A percentile compares a stretch with the other conserved stretches of the same genome.
phyloP scores from a whole-genome alignment of 805 yeast genomes.

The Kodamaea jinghongensis region DNA sequence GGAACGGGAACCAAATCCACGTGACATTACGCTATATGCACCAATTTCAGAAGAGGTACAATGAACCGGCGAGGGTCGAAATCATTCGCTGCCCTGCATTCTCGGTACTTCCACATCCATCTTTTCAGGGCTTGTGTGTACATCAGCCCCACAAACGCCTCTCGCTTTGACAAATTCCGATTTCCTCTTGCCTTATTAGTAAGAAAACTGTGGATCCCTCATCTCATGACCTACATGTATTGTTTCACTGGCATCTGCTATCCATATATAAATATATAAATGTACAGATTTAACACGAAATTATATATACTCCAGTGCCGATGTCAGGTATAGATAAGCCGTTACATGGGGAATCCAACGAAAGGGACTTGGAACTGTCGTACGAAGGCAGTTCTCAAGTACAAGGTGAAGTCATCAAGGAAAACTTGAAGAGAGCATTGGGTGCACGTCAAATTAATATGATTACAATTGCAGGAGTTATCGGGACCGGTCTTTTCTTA shows the following conservation, averaged over 20 bases:
- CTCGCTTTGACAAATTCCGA: too few relatives aligned
- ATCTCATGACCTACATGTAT: not conserved
- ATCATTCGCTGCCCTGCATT: too few relatives aligned
- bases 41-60: too few relatives aligned
- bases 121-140: too few relatives aligned
- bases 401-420: not conserved
- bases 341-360: not conserved
- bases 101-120: too few relatives aligned
- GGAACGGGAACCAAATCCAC: too few relatives aligned
- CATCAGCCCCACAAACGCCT: too few relatives aligned
- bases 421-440: constrained; percentile 14
- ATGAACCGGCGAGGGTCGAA: too few relatives aligned
- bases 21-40: constrained; percentile 2
- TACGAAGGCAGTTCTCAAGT: constrained; percentile 4
- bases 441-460: constrained; percentile 16
- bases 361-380: constrained; percentile 10
- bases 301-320: too few relatives aligned
- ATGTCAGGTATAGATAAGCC: not conserved
- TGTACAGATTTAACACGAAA: too few relatives aligned
- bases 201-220: constrained; percentile 1
- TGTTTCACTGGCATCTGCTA: too few relatives aligned
- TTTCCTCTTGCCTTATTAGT: not conserved
- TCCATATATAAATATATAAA: too few relatives aligned
- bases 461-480: constrained; percentile 19
- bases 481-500: constrained; percentile 24